These are phyloP conservation scores for Lactarius sanguifluus DNA, from an alignment of 768 basidiomycete species.

Conservation along the genomic window DNA sequence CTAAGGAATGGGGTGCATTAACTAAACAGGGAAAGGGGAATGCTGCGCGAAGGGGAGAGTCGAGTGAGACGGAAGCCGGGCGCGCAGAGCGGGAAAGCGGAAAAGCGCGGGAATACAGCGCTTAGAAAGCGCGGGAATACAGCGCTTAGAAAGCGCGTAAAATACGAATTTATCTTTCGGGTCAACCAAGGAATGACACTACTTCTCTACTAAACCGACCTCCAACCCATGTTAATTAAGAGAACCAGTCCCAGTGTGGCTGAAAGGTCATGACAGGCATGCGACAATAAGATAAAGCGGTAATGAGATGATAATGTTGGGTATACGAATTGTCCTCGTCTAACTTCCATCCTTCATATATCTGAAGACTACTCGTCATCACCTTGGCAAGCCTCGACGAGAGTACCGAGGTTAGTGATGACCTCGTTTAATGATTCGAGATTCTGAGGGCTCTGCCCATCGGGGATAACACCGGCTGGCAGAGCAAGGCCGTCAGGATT, in stretches of 20 bases:
- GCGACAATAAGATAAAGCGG: constrained; percentile 17
- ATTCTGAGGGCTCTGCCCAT: constrained; percentile 2
- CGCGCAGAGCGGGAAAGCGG: too few relatives aligned
- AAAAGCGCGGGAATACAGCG: too few relatives aligned
- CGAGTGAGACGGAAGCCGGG: too few relatives aligned
- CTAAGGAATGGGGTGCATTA: too few relatives aligned
- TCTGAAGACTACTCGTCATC: not conserved
- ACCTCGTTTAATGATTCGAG: not conserved
- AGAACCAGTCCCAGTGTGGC: constrained; percentile 12
- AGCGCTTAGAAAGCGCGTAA: too few relatives aligned
- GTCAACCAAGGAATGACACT: constrained; percentile 9
- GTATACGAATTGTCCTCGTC: constrained; percentile 12
- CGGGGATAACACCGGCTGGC: not conserved
- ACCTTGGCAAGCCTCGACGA: not conserved
- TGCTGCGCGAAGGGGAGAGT: too few relatives aligned
- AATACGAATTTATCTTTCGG: not conserved
- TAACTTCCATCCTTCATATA: not conserved
- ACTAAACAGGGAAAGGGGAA: too few relatives aligned
- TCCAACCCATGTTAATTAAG: constrained; percentile 2
- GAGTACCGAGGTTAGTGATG: constrained; percentile 6
- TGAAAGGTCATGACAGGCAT: constrained; percentile 8
- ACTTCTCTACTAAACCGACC: not conserved
- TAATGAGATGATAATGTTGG: constrained; percentile 11
- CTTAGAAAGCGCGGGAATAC: too few relatives aligned
- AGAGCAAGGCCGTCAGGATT: constrained; percentile 11